phyloP scores from a whole-genome alignment of 345 rosid genomes.

The Hypericum perforatum region DNA sequence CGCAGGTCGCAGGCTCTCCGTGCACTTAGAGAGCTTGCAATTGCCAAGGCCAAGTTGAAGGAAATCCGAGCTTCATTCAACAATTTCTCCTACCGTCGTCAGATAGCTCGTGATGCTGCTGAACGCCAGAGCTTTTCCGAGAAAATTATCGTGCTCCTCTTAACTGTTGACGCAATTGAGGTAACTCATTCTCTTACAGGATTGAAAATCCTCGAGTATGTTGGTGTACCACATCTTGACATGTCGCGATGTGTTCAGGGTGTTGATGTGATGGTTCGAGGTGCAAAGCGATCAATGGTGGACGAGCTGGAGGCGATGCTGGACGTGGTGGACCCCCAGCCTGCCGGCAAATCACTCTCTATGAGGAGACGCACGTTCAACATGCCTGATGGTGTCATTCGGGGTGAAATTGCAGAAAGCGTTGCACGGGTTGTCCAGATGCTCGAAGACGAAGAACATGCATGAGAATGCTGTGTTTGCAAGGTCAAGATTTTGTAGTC shows the following conservation, averaged over 20 bases:
- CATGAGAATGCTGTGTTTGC: conserved; percentile 21
- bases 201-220: too few species aligned
- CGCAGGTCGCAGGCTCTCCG: conserved; percentile 74
- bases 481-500: not conserved
- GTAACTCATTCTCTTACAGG: conserved; percentile 22
- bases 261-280: conserved; percentile 69
- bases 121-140: conserved; percentile 79
- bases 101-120: conserved; percentile 57
- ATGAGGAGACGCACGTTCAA: conserved; percentile 79
- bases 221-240: too few species aligned
- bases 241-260: conserved; percentile 55
- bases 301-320: conserved; percentile 92
- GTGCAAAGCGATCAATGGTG: conserved; percentile 72
- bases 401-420: conserved; percentile 66
- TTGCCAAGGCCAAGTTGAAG: conserved; percentile 82
- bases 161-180: conserved; percentile 92
- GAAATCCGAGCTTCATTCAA: conserved; percentile 71
- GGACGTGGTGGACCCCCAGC: conserved; percentile 83
- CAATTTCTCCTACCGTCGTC: conserved; percentile 75
- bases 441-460: conserved; percentile 48
- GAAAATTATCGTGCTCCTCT: conserved; percentile 84
- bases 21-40: conserved; percentile 83
- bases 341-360: conserved; percentile 51
- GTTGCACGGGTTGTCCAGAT: conserved; percentile 78
- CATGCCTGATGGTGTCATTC: conserved; percentile 64